Conservation (phyloP, 495 filamentous ascomycete species). For the Paragyromitra xinjiangensis region DNA sequence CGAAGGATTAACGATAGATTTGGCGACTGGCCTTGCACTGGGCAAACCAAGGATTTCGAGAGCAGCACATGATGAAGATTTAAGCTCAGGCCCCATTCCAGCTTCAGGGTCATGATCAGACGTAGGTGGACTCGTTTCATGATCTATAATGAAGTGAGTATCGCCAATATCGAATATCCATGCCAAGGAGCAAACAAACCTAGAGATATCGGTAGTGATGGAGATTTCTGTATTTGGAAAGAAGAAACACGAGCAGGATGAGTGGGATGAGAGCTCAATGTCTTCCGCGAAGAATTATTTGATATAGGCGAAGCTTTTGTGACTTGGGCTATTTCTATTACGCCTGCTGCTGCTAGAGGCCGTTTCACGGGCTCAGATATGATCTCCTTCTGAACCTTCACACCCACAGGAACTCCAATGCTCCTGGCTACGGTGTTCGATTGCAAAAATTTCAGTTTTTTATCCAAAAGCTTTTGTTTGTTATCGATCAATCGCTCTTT, state of each 20-base stretch:
- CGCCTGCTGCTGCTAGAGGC: neutral
- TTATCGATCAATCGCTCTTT: slow-evolving; percentile 31
- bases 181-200: slow-evolving; percentile 12
- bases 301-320: neutral
- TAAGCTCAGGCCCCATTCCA: neutral
- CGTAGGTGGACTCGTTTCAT: neutral
- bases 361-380: neutral
- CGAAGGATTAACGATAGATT: neutral
- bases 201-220: neutral
- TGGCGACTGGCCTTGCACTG: neutral
- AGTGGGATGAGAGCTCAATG: slow-evolving; percentile 2
- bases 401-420: neutral
- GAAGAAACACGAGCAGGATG: slow-evolving; percentile 1
- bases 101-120: neutral
- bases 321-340: neutral
- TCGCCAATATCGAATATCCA: neutral
- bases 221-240: neutral
- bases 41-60: neutral
- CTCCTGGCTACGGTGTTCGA: neutral
- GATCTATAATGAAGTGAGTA: slow-evolving; percentile 15
- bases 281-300: neutral
- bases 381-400: neutral
- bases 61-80: slow-evolving; percentile 5
- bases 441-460: slow-evolving; percentile 25
- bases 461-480: slow-evolving; percentile 36